Conservation (phyloP, 805 yeast species). For the Schwanniomyces yamadae region DNA sequence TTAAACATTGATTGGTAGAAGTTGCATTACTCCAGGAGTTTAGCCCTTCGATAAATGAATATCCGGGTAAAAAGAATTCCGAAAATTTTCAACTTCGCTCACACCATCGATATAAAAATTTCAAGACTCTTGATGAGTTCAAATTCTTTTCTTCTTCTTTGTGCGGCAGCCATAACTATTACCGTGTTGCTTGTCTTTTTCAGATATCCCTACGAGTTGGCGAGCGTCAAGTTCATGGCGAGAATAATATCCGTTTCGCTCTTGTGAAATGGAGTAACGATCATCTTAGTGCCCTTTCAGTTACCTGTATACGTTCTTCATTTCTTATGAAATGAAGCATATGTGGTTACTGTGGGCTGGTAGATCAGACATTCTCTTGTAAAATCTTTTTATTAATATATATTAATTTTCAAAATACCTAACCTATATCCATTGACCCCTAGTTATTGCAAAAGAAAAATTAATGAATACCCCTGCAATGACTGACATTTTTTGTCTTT, state of each 20-base stretch:
- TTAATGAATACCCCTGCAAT: slow-evolving; percentile 71
- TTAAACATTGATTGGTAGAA: too few relatives aligned
- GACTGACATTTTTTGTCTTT: slow-evolving; percentile 64
- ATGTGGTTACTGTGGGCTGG: slow-evolving; percentile 45
- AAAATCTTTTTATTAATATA: neutral
- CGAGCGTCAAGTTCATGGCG: slow-evolving; percentile 53
- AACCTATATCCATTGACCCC: slow-evolving; percentile 42
- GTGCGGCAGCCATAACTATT: slow-evolving; percentile 54
- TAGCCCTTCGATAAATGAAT: too few relatives aligned
- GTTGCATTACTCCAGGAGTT: too few relatives aligned
- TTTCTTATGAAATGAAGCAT: slow-evolving; percentile 4
- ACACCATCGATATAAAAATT: too few relatives aligned
- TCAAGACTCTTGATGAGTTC: too few relatives aligned
- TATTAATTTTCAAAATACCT: neutral
- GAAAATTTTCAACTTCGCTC: neutral
- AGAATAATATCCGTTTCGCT: slow-evolving; percentile 38
- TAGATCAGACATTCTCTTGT: slow-evolving; percentile 37
- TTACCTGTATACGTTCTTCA: slow-evolving; percentile 19
- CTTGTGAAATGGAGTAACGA: slow-evolving; percentile 24
- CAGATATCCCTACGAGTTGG: slow-evolving; percentile 46
- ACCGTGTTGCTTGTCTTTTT: slow-evolving; percentile 54
- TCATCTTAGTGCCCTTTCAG: slow-evolving; percentile 48
- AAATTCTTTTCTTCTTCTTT: slow-evolving; percentile 23
- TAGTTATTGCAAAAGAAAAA: slow-evolving; percentile 60
- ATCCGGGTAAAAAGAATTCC: neutral